phyloP scores from a whole-genome alignment of 202 grass and related monocot genomes.

The Zizania palustris region DNA sequence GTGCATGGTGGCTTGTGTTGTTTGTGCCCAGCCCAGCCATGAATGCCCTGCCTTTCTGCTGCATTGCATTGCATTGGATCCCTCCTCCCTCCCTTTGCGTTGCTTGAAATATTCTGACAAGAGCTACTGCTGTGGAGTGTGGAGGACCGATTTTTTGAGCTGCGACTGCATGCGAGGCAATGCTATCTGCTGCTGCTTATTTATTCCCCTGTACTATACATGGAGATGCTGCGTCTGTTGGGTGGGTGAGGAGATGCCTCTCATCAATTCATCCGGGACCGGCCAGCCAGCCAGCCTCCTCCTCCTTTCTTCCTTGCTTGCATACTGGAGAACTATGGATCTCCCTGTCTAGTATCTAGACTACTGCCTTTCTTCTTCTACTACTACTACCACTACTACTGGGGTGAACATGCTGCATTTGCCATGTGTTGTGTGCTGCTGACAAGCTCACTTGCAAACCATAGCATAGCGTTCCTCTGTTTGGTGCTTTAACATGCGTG shows the following conservation, averaged over 20 bases:
- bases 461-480: background rate
- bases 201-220: conserved; percentile 50
- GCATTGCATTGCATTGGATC: conserved; percentile 48
- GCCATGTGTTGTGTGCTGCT: background rate
- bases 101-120: conserved; percentile 47
- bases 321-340: no score
- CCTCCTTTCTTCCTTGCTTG: background rate
- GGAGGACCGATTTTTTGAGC: conserved; percentile 43
- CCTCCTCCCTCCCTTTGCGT: conserved; percentile 15
- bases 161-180: conserved; percentile 1
- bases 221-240: conserved; percentile 47
- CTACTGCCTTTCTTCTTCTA: background rate
- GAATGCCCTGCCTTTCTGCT: conserved; percentile 52
- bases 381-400: background rate
- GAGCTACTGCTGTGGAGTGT: conserved; percentile 32
- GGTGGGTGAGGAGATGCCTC: conserved; percentile 46
- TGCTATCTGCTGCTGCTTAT: conserved; percentile 40
- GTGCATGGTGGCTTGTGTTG: conserved; percentile 31
- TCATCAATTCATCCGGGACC: conserved; percentile 34
- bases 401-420: background rate
- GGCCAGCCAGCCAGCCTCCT: conserved; percentile 7
- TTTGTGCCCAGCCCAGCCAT: conserved; percentile 36
- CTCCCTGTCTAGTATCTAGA: background rate
- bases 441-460: background rate
- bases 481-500: conserved; percentile 26